These are phyloP conservation scores for Cladochytrium replicatum DNA, from an alignment of 192 early-diverging fungal species.

Conservation along the genomic window DNA sequence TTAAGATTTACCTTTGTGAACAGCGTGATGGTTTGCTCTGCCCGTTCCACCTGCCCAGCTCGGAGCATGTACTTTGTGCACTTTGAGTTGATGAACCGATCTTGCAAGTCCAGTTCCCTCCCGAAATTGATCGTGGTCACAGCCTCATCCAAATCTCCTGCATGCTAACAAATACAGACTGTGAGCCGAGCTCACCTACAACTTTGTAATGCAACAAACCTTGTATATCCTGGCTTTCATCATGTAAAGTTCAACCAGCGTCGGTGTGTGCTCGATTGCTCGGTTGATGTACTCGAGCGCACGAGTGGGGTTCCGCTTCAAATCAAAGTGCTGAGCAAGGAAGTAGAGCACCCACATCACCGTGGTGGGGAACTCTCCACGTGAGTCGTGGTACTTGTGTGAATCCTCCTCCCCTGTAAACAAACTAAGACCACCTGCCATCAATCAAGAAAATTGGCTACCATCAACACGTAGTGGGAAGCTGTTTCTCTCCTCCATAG, in stretches of 20 bases:
- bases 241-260: slow-evolving; percentile 84
- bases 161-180: slow-evolving; percentile 65
- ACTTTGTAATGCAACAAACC: slow-evolving; percentile 25
- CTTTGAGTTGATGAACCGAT: slow-evolving; percentile 94
- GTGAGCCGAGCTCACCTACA: no score
- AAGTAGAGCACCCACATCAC: slow-evolving; percentile 86
- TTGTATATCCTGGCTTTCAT: slow-evolving; percentile 88
- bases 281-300: slow-evolving; percentile 71
- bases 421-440: no score
- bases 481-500: slow-evolving; percentile 18
- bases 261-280: slow-evolving; percentile 80
- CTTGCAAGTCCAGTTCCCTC: slow-evolving; percentile 82
- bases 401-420: slow-evolving; percentile 36
- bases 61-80: slow-evolving; percentile 89
- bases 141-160: slow-evolving; percentile 62
- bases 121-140: slow-evolving; percentile 73
- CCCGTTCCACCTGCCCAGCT: slow-evolving; percentile 66
- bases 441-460: no score
- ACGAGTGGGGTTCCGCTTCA: slow-evolving; percentile 50
- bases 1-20: slow-evolving; percentile 64
- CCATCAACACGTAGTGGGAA: no score
- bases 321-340: slow-evolving; percentile 83
- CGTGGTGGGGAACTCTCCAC: slow-evolving; percentile 73
- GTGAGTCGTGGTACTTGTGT: no score
- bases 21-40: slow-evolving; percentile 71